phyloP scores from a whole-genome alignment of 78 protist genomes.

The Monocercomonoides exilis region DNA sequence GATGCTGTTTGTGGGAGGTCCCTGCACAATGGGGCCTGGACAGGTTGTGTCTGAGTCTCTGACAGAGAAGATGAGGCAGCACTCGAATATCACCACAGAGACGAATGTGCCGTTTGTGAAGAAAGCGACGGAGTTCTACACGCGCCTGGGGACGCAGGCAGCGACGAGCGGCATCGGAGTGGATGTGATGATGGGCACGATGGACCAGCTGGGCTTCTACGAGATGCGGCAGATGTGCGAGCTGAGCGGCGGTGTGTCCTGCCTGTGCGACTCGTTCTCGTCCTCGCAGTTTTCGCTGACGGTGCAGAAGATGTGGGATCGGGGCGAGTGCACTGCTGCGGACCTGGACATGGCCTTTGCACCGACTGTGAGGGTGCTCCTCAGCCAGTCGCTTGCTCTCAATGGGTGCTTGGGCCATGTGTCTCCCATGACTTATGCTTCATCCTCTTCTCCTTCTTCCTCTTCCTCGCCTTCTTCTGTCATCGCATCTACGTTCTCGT shows the following conservation, averaged over 20 bases:
- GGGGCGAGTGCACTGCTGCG: slow-evolving; percentile 13
- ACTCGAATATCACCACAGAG: neutral
- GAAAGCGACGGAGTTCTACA: slow-evolving; percentile 31
- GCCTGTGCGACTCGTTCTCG: neutral
- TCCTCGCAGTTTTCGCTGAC: neutral
- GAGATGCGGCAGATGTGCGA: slow-evolving; percentile 57
- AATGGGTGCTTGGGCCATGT: neutral
- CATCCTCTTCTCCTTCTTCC: no score
- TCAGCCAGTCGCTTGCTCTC: neutral
- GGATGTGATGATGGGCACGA: slow-evolving; percentile 66
- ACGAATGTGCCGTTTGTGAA: neutral
- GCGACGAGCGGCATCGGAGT: slow-evolving; percentile 55
- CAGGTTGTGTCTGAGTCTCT: slow-evolving; percentile 19
- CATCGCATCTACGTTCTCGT: no score
- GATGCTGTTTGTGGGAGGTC: slow-evolving; percentile 81
- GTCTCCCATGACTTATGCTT: no score
- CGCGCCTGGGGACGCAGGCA: slow-evolving; percentile 48
- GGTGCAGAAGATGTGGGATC: slow-evolving; percentile 46
- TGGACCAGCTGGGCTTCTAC: slow-evolving; percentile 77
- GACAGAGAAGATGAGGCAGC: neutral
- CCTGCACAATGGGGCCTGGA: slow-evolving; percentile 89
- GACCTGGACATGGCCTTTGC: slow-evolving; percentile 51
- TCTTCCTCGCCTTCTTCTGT: no score
- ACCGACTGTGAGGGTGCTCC: slow-evolving; percentile 51
- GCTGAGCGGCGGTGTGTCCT: neutral